Evolutionary conservation across 1,284 basidiomycete species (phyloP).

Genomic region (Ceratobasidium theobromae): DNA sequence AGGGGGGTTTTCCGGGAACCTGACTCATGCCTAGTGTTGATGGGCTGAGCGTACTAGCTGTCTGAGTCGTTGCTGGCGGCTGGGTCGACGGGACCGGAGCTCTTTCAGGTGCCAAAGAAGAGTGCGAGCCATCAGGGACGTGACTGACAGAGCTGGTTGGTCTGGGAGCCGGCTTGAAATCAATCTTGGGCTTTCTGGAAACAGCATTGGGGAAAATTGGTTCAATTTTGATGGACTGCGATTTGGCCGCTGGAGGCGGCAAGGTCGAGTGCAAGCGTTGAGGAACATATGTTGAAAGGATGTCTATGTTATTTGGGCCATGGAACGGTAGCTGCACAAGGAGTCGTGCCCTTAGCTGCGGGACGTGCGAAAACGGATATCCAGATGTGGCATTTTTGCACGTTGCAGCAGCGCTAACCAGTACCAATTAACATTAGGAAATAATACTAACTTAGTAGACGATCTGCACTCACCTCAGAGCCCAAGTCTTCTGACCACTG

Average conservation of each 20-base stretch:
- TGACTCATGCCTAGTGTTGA: neutral
- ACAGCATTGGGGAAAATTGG: slow-evolving; percentile 4
- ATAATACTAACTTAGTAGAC: neutral
- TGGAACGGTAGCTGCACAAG: neutral
- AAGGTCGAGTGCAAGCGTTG: slow-evolving; percentile 1
- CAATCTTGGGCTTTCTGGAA: slow-evolving; percentile 22
- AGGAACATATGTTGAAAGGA: neutral
- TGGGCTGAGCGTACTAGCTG: neutral
- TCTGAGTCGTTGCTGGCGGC: neutral
- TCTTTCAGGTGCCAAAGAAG: neutral
- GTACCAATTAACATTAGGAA: no score
- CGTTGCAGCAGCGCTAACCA: slow-evolving; percentile 1
- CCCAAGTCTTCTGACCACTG: slow-evolving; percentile 4
- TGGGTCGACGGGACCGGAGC: neutral
- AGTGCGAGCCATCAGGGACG: neutral
- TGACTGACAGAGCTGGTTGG: neutral
- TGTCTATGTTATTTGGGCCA: neutral
- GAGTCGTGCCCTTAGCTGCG: slow-evolving; percentile 13
- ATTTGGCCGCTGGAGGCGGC: slow-evolving; percentile 8
- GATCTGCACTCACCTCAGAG: neutral
- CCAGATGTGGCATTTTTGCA: slow-evolving; percentile 11
- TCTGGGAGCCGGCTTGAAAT: slow-evolving; percentile 18
- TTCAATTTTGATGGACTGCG: neutral
- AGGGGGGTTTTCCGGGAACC: neutral
- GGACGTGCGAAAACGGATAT: neutral